Evolutionary conservation across 805 yeast genomes (phyloP).

Genomic region (Candida multigemmis): DNA sequence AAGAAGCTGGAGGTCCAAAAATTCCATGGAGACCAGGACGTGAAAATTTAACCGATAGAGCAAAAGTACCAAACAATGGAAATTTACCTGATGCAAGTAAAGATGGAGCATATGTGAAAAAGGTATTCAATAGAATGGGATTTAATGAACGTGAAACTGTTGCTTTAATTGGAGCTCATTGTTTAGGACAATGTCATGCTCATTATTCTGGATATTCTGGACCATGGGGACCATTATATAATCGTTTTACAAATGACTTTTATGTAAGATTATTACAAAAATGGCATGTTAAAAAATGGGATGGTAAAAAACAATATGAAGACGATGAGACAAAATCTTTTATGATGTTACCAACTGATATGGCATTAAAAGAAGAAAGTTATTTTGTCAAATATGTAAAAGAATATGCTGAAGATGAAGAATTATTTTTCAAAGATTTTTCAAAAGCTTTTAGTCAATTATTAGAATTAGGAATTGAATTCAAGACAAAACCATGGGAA

Average conservation of each 20-base stretch:
- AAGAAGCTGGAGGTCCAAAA: slow-evolving; percentile 72
- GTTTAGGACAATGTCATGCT: slow-evolving; percentile 30
- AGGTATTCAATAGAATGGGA: slow-evolving; percentile 50
- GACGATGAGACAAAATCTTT: slow-evolving; percentile 26
- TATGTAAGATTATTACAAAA: slow-evolving; percentile 31
- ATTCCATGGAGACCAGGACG: slow-evolving; percentile 82
- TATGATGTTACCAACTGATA: slow-evolving; percentile 57
- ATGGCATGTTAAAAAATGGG: slow-evolving; percentile 44
- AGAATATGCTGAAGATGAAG: slow-evolving; percentile 41
- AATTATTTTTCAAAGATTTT: slow-evolving; percentile 41
- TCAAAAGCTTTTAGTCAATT: slow-evolving; percentile 35
- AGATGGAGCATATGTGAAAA: slow-evolving; percentile 57
- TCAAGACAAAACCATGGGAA: slow-evolving; percentile 33
- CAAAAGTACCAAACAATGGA: slow-evolving; percentile 54
- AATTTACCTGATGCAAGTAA: slow-evolving; percentile 66
- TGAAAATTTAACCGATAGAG: slow-evolving; percentile 41
- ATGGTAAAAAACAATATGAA: slow-evolving; percentile 32
- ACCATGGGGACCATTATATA: slow-evolving; percentile 35
- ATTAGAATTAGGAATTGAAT: slow-evolving; percentile 36
- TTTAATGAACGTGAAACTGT: slow-evolving; percentile 30
- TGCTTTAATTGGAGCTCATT: slow-evolving; percentile 34
- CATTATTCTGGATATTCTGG: slow-evolving; percentile 31
- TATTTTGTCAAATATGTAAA: slow-evolving; percentile 37
- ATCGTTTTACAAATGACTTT: slow-evolving; percentile 33
- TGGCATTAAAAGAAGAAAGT: slow-evolving; percentile 40